Evolutionary conservation across 306 rosid genomes (phyloP).

Genomic region (barrel medic (Medicago truncatula)): DNA sequence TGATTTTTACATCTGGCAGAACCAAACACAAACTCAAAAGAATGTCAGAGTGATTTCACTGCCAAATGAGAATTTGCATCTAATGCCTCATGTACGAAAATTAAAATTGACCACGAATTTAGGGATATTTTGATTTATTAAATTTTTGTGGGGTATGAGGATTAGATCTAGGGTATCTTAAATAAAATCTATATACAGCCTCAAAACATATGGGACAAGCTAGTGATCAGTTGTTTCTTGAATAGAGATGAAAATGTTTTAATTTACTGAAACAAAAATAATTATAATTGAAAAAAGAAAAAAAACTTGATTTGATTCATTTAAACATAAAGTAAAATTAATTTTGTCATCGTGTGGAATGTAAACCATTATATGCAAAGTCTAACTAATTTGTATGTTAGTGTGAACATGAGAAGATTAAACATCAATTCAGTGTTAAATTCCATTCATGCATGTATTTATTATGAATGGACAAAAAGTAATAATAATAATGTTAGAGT

Average conservation of each 20-base stretch:
- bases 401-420: conserved; percentile 23
- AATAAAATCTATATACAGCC: neutral
- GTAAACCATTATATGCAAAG: neutral
- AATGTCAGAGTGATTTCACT: neutral
- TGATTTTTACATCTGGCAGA: neutral
- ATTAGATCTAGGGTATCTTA: neutral
- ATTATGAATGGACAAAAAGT: conserved; percentile 22
- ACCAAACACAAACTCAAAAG: neutral
- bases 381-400: neutral
- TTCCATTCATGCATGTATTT: neutral
- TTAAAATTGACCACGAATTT: neutral
- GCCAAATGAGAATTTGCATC: neutral
- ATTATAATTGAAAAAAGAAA: neutral
- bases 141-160: neutral
- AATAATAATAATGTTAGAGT: conserved; percentile 19
- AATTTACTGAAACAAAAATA: no score
- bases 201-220: neutral
- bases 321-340: neutral
- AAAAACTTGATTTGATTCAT: conserved; percentile 2
- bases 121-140: neutral
- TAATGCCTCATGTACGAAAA: neutral
- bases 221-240: neutral
- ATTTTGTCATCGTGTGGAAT: neutral
- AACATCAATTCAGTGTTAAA: conserved; percentile 20
- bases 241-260: neutral